Percentiles rank a stretch among this genome's conserved stretches.
phyloP scores from a whole-genome alignment of 2,329 filamentous ascomycete species.

The Tolypocladium ophioglossoides region DNA sequence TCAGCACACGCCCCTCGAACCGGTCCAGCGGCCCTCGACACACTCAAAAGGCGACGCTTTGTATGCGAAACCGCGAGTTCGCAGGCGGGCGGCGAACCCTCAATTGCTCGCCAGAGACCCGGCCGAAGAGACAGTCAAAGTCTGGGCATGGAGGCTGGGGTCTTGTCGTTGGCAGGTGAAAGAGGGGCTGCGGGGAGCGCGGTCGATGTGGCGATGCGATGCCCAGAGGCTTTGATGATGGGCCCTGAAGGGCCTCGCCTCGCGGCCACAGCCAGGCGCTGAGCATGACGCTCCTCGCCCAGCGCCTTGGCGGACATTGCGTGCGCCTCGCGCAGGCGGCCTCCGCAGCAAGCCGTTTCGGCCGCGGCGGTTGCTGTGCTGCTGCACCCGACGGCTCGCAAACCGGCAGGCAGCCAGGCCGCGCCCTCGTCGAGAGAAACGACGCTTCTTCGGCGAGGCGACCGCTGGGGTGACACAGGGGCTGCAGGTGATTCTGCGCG shows the following conservation, averaged over 20 bases:
- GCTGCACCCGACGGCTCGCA: not conserved
- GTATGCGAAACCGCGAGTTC: not conserved
- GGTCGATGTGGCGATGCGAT: not conserved
- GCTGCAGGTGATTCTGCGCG: not conserved
- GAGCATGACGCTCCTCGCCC: not conserved
- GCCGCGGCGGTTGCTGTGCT: not conserved
- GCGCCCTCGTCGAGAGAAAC: not conserved
- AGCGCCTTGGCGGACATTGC: not conserved
- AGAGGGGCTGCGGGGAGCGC: not conserved
- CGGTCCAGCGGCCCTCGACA: too few relatives aligned
- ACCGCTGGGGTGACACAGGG: not conserved
- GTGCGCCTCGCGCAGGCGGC: not conserved
- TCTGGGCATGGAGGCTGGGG: not conserved
- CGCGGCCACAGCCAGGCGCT: not conserved
- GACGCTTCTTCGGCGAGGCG: not conserved
- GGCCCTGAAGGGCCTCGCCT: not conserved
- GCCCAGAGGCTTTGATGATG: not conserved
- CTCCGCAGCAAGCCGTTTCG: not conserved
- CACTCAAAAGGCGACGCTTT: not conserved
- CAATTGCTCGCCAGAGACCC: not conserved
- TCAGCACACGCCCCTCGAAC: not conserved
- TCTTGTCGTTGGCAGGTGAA: not conserved
- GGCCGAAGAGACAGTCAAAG: not conserved
- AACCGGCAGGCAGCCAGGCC: not conserved
- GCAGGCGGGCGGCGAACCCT: not conserved